Conservation (phyloP, 2,329 filamentous ascomycete genomes). For the Mycocentrospora acerina region DNA sequence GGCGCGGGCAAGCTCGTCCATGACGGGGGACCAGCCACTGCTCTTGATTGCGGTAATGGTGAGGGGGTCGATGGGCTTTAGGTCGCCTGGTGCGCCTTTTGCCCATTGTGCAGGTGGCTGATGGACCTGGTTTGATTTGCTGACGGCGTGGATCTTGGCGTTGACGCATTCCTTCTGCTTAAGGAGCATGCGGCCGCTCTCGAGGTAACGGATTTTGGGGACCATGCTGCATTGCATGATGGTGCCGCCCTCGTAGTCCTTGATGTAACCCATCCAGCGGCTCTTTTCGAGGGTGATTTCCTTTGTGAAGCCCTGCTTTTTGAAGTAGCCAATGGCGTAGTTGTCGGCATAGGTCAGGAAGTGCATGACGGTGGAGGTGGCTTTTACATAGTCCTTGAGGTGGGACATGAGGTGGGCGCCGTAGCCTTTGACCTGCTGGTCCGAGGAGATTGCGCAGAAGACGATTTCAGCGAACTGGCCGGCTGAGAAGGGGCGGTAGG, state of each 20-base stretch:
- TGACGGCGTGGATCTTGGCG: conserved; percentile 91
- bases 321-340: conserved; percentile 98
- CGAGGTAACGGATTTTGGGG: conserved; percentile 89
- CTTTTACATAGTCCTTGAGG: conserved; percentile 96
- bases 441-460: conserved; percentile 95
- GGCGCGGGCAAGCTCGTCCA: conserved; percentile 94
- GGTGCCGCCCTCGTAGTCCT: conserved; percentile 97
- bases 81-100: conserved; percentile 58
- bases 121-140: conserved; percentile 85
- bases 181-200: conserved; percentile 87
- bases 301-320: conserved; percentile 98
- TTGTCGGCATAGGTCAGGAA: conserved; percentile 99
- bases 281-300: conserved; percentile 90
- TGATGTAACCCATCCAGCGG: conserved; percentile 99
- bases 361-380: conserved; percentile 95
- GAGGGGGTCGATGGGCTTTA: conserved; percentile 76
- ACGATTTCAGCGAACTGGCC: conserved; percentile 97
- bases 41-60: conserved; percentile 83
- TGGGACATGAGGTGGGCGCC: conserved; percentile 98
- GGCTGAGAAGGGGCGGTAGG: conserved; percentile 89
- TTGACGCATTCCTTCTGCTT: conserved; percentile 97
- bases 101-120: conserved; percentile 83
- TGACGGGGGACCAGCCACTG: conserved; percentile 93
- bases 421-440: conserved; percentile 98
- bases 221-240: conserved; percentile 99